Base-by-base conservation (phyloP, 768 basidiomycete species). In the Tricholomella constricta region DNA sequence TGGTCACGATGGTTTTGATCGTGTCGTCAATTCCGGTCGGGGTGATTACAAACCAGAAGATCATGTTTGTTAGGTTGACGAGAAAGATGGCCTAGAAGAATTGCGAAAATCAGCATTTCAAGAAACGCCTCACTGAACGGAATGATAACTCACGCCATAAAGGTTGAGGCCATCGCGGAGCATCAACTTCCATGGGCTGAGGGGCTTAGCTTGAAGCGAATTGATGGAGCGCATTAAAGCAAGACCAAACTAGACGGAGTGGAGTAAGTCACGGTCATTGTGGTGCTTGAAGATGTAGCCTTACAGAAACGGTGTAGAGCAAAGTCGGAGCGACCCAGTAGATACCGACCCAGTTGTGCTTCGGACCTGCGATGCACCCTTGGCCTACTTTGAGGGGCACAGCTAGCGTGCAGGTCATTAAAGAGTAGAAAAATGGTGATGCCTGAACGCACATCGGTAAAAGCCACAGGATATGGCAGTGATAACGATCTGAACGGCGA, bases 151-250 rank as follows among this genome's bases (percentile, higher is more conserved):
- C 68, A 84, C 85, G 51, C 81, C 88, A 63, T 92, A 93, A 54
- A 93, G 83, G 71, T 92, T 92, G 59, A 93, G 82, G 14, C 89
- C 88, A 65, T 93, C 91, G 55, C 91, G 89, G 55, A 93, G 87
- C 89, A 92, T 92, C 60, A 93, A 78, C 64, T 91, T 90, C 91
- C 91, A 93, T 26, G 78, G 75, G 49, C 74, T 77, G 49, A 91
- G 69, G 1, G 72, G 79, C 61, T 87, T 90, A 26, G 72, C 62
- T 50, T 78, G 53, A 57, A 85, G 80, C 2, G 86, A 87, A 45
- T 72, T 65, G 57, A 84, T 59, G 20, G 86, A 88, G 45, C 85
- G 84, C 41, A 65, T 67, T 44, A 88, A 65, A 2, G 88, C 86
- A 23, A 89, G 79, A 32, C 60, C 75, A 63, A 87, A 79, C 83